A percentile compares a stretch with the other conserved stretches of the same genome.
phyloP scores from a whole-genome alignment of 495 filamentous ascomycete species.

The Penicillium canescens region DNA sequence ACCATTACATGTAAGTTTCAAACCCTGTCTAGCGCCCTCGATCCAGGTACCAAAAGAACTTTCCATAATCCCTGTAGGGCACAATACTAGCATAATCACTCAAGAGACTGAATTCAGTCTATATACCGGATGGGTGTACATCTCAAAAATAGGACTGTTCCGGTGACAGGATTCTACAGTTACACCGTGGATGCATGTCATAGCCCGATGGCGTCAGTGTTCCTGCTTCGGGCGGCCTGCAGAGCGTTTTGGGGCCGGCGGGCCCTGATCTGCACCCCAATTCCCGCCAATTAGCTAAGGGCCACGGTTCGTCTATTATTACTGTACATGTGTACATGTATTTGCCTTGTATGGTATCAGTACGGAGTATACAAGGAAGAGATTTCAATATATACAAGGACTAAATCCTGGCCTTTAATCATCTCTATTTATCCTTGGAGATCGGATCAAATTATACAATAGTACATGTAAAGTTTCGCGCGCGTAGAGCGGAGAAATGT shows the following conservation, averaged over 20 bases:
- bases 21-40: slow-evolving; percentile 4
- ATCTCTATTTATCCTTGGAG: no score
- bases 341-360: no score
- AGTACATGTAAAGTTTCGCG: no score
- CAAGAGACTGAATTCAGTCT: not conserved
- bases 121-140: not conserved
- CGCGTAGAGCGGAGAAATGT: no score
- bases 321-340: no score
- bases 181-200: slow-evolving; percentile 16
- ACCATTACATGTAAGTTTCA: slow-evolving; percentile 1
- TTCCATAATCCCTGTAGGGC: slow-evolving; percentile 26
- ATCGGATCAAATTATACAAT: no score
- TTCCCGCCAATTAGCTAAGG: not conserved
- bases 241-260: slow-evolving; percentile 24
- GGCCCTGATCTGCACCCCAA: slow-evolving; percentile 26
- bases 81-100: not conserved
- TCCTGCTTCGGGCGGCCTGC: slow-evolving; percentile 30
- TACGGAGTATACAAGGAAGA: no score
- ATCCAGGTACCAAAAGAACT: slow-evolving; percentile 11
- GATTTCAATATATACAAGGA: no score
- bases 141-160: slow-evolving; percentile 7
- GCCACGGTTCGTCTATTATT: no score
- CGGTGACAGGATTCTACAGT: no score
- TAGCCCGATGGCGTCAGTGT: slow-evolving; percentile 31
- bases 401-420: no score